Evolutionary conservation across 2,329 filamentous ascomycete species (phyloP), one percentile per base, ranked within the genome.

Genomic region (Calycina herbarum): DNA sequence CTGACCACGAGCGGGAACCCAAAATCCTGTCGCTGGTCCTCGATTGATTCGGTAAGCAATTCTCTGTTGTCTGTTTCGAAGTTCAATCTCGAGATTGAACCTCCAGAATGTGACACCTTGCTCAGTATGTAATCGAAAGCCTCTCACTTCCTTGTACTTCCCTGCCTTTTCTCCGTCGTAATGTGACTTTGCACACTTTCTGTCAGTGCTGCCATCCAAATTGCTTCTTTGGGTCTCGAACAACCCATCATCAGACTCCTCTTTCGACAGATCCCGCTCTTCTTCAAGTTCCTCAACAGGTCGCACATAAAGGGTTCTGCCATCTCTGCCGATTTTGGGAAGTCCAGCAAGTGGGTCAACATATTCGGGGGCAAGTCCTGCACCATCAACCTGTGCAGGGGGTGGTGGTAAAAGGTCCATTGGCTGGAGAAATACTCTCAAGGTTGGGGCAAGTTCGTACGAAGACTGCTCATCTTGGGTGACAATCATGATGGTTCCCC

Each of bases 41-140:
- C 89, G 85, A 75, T 99, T 99, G 80, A 99, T 96, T 63, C 94
- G 91, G 78, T 99, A 99, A 0, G 94, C 94, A 69, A 99, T 91
- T 48, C 94, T 89, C 73, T 94, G 87, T 78, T 98, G 92, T 66
- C 83, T 85, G 24, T 88, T 83, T 3, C 85, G 84, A 17, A 99
- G 85, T 78, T 99, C 94, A 61, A 99, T 85, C 77, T 98, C 94
- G 59, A 99, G 85, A 75, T 93, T 97, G 83, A 98, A 99, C 54
- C 93, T 87, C 95, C 95, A 99, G 78, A 99, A 99, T 0, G 95
- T 99, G 67, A 90, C 88, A 54, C 94, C 94, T 66, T 90, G 85
- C 76, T 97, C 95, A 1, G 87, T 84, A 73, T 97, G 94, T 13
- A 99, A 84, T 27, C 93, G 88, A 72, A 92, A 88, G 1, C 92